Evolutionary conservation across 345 rosid species (phyloP), one percentile per base, ranked within the genome.

Genomic region (Psidium friedrichsthalianum): DNA sequence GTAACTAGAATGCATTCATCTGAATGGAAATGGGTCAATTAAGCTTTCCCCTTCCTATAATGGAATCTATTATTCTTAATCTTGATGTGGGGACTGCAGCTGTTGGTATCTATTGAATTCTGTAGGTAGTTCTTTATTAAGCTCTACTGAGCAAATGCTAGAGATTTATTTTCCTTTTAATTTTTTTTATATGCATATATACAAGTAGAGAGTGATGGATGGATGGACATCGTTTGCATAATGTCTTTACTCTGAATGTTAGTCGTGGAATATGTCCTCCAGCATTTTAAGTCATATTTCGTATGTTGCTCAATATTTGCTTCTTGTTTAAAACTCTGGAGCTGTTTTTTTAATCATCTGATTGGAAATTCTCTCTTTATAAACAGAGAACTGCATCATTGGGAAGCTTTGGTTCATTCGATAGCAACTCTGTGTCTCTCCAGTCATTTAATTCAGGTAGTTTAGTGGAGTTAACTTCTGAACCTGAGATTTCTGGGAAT

Each of bases 331-430:
- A 18, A 4, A 16, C 16, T 69, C 47, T 69, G 36, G 47, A 32
- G 44, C 51, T 81, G 64, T 87, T 87, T 86, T 85, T 83, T 83
- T 80, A 42, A 84, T 80, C 40, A 52, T 84, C 85, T 92, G 87
- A 86, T 78, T 61, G 83, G 81, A 86, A 58, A 32, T 84, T 78
- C 24, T 90, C 90, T 51, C 83, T 89, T 83, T 80, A 21, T 69
- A 49, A 86, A 81, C 93, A 97, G 98, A 93, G 96, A 93, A 90
- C 94, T 69, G 84, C 90, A 61, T 96, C 99, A 84, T 89, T 87
- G 24, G 96, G 93, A 89, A 95, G 98, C 90, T 85, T 83, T 84
- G 93, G 92, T 85, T 93, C 98, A 86, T 89, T 92, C 83, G 97
- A 92, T 56, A 91, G 93, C 91, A 93, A 90, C 84, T 89, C 92